Base-by-base conservation (phyloP, 129 eudicot genomes). In the Lonicera japonica region DNA sequence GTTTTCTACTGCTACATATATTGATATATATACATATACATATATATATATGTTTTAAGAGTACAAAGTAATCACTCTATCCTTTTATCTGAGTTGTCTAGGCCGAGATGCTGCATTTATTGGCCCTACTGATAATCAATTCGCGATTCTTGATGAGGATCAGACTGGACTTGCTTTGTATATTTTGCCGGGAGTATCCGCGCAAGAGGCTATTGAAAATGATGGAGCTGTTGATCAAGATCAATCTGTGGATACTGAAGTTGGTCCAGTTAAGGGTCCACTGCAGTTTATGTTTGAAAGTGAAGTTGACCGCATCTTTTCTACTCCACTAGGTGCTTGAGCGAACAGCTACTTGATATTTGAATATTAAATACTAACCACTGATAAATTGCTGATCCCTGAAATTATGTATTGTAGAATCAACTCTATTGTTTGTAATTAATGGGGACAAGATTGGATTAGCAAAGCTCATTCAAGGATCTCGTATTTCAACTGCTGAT, bases 21-120 rank as follows among this genome's bases (percentile, higher is more conserved):
- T 41, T 25, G 8, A 20, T 63, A 25, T 67, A 25, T 15, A 19
- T 22, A 17, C 6, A 29, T 29, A 29, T 29, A 29, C 6, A 29
- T 29, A 29, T 29, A 29, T 6, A 29, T 6, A 29, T 29, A 6
- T 29, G 2, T 29, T 24, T 50, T 40, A 15, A 41, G 34, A 24
- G 18, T 21, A 52, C 3, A 15, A 46, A 38, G 25, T 10, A 61
- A 19, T 74, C 1, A 22, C 0, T 39, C 41, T 8, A 6, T 70
- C 48, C 36, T 8, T 54, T 23, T 71, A 12, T 67, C 25, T 22
- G 54, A 70, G 56, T 54, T 46, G 52, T 71, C 20, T 73, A 92
- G 99, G 99, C 61, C 77, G 76, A 69, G 99, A 88, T 83, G 99
- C 89, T 58, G 99, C 99, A 51, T 88, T 92, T 51, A 69, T 92